These are phyloP conservation scores for Coemansia sp. DNA, from an alignment of 192 early-diverging fungal genomes.

Conservation along the genomic window DNA sequence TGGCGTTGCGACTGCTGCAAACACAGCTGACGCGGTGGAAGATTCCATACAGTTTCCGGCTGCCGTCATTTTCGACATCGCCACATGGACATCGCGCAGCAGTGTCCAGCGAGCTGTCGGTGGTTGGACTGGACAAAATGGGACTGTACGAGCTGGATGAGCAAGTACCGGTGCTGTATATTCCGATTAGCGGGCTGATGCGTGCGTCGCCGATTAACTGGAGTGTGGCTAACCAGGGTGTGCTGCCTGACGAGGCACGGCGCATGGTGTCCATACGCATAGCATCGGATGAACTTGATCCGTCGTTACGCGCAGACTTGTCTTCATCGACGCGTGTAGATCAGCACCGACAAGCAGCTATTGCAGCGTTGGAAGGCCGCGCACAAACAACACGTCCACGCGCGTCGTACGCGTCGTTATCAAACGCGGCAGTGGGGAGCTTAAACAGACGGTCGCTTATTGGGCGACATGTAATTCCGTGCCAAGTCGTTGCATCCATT, in stretches of 20 bases:
- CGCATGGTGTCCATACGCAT: constrained; percentile 54
- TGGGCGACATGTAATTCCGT: constrained; percentile 48
- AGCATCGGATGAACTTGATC: constrained; percentile 48
- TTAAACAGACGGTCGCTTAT: constrained; percentile 25
- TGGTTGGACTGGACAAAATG: constrained; percentile 46
- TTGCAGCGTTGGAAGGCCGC: constrained; percentile 29
- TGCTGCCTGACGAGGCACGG: constrained; percentile 44
- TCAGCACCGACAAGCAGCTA: constrained; percentile 39
- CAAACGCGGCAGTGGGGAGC: constrained; percentile 7
- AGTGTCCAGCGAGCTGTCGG: constrained; percentile 52
- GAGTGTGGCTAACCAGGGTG: constrained; percentile 38
- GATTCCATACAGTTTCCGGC: constrained; percentile 49
- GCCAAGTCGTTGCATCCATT: constrained; percentile 47
- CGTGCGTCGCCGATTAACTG: constrained; percentile 53
- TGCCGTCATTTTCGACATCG: constrained; percentile 53
- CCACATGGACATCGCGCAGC: constrained; percentile 49
- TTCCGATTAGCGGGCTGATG: constrained; percentile 48
- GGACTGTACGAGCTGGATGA: constrained; percentile 53
- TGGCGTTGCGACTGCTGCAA: constrained; percentile 48
- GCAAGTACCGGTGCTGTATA: constrained; percentile 50
- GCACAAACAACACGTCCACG: background rate
- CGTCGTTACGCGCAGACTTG: constrained; percentile 41
- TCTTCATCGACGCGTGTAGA: constrained; percentile 42
- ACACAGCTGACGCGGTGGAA: constrained; percentile 45
- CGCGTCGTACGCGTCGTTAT: constrained; percentile 12